Evolutionary conservation across 2,329 filamentous ascomycete genomes (phyloP).

Genomic region (Aureobasidium sp.): DNA sequence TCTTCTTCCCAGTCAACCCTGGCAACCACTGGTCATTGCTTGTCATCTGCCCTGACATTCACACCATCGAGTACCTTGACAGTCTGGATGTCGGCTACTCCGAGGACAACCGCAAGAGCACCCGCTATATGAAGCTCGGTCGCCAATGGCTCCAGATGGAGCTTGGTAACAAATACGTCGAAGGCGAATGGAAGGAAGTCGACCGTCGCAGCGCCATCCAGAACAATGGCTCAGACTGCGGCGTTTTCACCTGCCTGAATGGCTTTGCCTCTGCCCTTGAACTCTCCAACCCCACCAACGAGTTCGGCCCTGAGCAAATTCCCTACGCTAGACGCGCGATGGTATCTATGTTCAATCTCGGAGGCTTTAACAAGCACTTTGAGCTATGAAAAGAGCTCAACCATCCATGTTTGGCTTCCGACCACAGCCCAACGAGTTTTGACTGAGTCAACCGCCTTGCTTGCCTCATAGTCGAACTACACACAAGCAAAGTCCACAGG

Average conservation of each 20-base stretch:
- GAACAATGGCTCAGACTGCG: conserved; percentile 63
- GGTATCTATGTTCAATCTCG: conserved; percentile 57
- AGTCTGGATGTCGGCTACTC: conserved; percentile 42
- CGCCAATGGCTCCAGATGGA: conserved; percentile 51
- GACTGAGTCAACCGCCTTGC: not conserved
- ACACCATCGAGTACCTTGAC: conserved; percentile 61
- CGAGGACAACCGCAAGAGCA: conserved; percentile 3
- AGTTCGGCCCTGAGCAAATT: conserved; percentile 49
- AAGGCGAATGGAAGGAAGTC: conserved; percentile 50
- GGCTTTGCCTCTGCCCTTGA: conserved; percentile 49
- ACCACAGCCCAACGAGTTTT: not conserved
- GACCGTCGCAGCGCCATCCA: conserved; percentile 48
- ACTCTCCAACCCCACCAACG: conserved; percentile 24
- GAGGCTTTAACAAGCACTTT: conserved; percentile 57
- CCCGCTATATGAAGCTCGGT: conserved; percentile 17
- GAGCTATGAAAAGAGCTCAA: not conserved
- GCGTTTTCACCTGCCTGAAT: conserved; percentile 69
- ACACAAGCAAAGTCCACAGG: not conserved
- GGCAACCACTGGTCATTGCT: conserved; percentile 63
- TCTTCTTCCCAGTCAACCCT: conserved; percentile 59
- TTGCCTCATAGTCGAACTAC: not conserved
- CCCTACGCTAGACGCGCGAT: conserved; percentile 44
- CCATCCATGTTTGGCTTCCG: no score
- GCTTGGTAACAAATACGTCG: conserved; percentile 47
- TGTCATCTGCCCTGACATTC: conserved; percentile 53